Conservation (phyloP, 2,329 filamentous ascomycete genomes). For the Cladophialophora bantiana region DNA sequence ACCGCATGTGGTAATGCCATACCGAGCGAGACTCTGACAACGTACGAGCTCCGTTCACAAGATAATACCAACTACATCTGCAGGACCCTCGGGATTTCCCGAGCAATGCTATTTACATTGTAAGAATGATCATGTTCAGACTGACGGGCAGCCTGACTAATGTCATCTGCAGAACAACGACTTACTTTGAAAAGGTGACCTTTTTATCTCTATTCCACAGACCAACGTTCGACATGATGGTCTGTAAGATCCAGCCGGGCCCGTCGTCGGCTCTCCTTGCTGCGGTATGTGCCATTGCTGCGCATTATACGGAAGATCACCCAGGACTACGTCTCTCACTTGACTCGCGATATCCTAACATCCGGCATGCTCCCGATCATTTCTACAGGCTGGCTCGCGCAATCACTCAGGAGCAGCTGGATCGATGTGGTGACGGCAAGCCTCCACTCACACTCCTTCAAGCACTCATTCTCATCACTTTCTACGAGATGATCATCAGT, state of each 20-base stretch:
- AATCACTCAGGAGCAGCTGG: conserved; percentile 9
- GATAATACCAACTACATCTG: conserved; percentile 9
- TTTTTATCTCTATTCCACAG: conserved; percentile 20
- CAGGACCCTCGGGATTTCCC: conserved; percentile 1
- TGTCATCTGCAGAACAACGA: not conserved
- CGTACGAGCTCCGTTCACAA: not conserved
- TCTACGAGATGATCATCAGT: conserved; percentile 15
- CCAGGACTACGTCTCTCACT: not conserved
- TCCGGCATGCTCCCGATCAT: not conserved
- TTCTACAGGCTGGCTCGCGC: conserved; percentile 20
- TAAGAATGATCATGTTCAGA: not conserved
- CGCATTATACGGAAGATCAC: conserved; percentile 10
- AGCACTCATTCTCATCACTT: conserved; percentile 13
- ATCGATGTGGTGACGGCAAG: conserved; percentile 12
- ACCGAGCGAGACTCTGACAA: not conserved
- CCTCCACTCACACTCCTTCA: conserved; percentile 17
- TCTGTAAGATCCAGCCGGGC: conserved; percentile 7
- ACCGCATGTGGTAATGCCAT: not conserved
- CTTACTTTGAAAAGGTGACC: conserved; percentile 18
- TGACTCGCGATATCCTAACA: not conserved
- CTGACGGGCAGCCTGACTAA: not conserved
- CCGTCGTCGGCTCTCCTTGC: conserved; percentile 9
- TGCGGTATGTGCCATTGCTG: conserved; percentile 12
- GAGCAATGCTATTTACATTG: conserved; percentile 8
- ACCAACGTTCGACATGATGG: conserved; percentile 11